Percentiles rank a stretch among this genome's conserved stretches.
Evolutionary conservation across 2,329 filamentous ascomycete genomes (phyloP).

Genomic region (Aureobasidium musti): DNA sequence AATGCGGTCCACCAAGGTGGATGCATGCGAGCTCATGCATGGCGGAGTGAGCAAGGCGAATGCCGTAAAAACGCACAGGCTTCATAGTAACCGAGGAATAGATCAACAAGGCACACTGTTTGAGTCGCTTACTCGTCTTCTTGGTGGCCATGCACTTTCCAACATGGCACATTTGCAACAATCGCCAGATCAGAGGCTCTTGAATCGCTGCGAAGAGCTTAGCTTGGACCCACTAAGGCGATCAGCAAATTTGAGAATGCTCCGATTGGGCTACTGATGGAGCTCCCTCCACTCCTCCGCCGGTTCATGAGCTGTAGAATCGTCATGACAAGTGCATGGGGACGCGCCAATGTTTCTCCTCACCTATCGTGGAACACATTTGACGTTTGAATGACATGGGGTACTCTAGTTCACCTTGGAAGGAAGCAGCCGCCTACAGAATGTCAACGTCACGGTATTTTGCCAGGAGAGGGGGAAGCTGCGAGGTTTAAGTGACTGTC

Average conservation of each 20-base stretch:
- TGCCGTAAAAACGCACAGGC: background rate
- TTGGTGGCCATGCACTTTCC: background rate
- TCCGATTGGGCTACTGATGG: constrained; percentile 10
- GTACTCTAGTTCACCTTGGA: background rate
- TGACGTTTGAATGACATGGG: constrained; percentile 16
- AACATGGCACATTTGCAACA: background rate
- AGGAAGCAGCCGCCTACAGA: constrained; percentile 12
- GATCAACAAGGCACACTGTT: background rate
- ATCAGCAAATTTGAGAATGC: background rate
- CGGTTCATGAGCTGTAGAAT: constrained; percentile 21
- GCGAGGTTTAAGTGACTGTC: background rate
- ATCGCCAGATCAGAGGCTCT: constrained; percentile 26
- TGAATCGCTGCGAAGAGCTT: background rate
- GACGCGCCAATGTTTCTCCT: constrained; percentile 16
- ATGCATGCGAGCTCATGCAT: background rate
- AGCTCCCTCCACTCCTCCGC: constrained; percentile 15
- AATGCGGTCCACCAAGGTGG: constrained; percentile 17
- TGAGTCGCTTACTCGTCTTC: background rate
- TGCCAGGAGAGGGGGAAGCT: constrained; percentile 18
- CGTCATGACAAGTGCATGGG: constrained; percentile 10
- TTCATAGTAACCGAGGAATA: background rate
- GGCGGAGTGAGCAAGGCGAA: background rate
- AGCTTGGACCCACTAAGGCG: background rate
- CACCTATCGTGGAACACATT: background rate
- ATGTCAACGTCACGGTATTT: constrained; percentile 15